Percentiles rank a stretch among this genome's conserved stretches.
These are phyloP conservation scores for Cyclotella choctawhatcheeana DNA, from an alignment of 108 stramenopile species.

Conservation along the genomic window DNA sequence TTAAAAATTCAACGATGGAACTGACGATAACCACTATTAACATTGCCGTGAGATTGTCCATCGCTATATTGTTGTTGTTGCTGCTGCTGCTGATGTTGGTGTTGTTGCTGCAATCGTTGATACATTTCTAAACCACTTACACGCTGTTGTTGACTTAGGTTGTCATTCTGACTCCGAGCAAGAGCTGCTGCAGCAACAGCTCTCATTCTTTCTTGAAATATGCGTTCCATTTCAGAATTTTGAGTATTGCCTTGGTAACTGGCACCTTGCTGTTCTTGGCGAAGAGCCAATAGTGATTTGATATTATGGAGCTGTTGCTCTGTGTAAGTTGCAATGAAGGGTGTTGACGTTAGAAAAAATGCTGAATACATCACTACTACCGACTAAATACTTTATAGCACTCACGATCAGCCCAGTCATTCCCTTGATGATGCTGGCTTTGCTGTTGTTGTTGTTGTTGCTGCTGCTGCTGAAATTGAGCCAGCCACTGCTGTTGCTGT, in stretches of 20 bases:
- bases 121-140: constrained; percentile 30
- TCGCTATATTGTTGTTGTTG: constrained; percentile 25
- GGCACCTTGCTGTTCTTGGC: constrained; percentile 22
- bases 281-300: constrained; percentile 26
- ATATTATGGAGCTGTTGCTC: constrained; percentile 32
- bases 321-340: background rate
- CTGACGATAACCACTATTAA: constrained; percentile 2
- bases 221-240: constrained; percentile 29
- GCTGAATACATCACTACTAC: too few species aligned
- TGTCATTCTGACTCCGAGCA: background rate
- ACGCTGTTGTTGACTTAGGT: constrained; percentile 15
- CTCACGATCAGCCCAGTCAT: constrained; percentile 20
- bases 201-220: constrained; percentile 22
- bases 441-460: constrained; percentile 21
- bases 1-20: constrained; percentile 3
- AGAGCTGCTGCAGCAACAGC: constrained; percentile 25
- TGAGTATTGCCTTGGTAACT: constrained; percentile 17
- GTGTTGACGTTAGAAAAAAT: too few species aligned
- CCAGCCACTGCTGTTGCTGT: constrained; percentile 20
- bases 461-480: constrained; percentile 14
- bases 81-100: background rate
- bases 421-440: constrained; percentile 10
- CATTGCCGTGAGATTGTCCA: constrained; percentile 16
- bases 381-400: too few species aligned
- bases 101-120: constrained; percentile 22